Conservation (phyloP, 2,329 filamentous ascomycete species). For the Incumbomyces lentus region DNA sequence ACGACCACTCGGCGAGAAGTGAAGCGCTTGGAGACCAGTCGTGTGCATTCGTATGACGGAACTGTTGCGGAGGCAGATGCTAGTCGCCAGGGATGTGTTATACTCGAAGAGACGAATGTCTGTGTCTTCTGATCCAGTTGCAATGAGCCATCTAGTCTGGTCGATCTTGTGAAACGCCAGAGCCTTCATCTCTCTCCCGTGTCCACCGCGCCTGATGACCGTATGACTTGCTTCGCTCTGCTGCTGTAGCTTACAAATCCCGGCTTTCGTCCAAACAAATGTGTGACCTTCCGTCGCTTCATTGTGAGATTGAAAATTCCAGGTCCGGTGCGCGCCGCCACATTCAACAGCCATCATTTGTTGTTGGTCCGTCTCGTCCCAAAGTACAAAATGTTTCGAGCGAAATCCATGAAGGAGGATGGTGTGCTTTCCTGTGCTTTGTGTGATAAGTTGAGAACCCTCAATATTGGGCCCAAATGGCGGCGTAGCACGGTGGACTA, state of each 20-base stretch:
- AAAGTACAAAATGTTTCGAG: conserved; percentile 67
- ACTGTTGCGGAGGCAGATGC: conserved; percentile 5
- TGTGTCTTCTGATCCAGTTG: conserved; percentile 62
- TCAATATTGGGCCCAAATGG: conserved; percentile 70
- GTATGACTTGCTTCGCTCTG: conserved; percentile 33
- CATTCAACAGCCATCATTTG: conserved; percentile 67
- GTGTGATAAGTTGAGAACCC: conserved; percentile 50
- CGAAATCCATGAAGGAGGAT: conserved; percentile 73
- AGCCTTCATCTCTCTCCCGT: conserved; percentile 77
- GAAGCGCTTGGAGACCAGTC: conserved; percentile 70
- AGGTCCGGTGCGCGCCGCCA: conserved; percentile 73
- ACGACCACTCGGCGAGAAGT: conserved; percentile 56
- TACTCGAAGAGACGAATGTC: conserved; percentile 57
- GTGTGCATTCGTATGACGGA: conserved; percentile 62
- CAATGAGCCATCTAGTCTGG: conserved; percentile 36
- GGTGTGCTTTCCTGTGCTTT: conserved; percentile 31
- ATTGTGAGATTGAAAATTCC: conserved; percentile 40
- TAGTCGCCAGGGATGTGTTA: background rate
- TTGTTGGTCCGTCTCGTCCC: conserved; percentile 61
- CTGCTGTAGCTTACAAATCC: conserved; percentile 39
- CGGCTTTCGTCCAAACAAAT: conserved; percentile 67
- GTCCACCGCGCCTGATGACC: conserved; percentile 56
- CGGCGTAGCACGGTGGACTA: conserved; percentile 58
- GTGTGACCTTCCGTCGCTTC: conserved; percentile 30
- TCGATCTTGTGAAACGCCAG: conserved; percentile 36